These are phyloP conservation scores for Sporothrix brunneoviolacea DNA, from an alignment of 2,329 filamentous ascomycete genomes.

Conservation along the genomic window DNA sequence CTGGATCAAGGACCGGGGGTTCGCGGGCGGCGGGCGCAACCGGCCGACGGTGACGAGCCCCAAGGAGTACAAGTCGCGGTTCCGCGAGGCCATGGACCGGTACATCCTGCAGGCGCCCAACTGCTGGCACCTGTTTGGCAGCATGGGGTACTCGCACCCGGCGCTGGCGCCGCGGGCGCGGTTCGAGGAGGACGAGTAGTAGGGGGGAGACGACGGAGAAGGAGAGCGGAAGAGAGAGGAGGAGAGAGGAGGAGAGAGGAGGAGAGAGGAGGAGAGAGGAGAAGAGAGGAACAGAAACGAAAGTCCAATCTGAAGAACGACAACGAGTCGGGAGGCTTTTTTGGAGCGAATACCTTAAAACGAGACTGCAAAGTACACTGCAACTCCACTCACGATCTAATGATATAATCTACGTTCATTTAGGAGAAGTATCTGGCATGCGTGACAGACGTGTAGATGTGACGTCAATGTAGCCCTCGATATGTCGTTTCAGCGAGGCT, in stretches of 20 bases:
- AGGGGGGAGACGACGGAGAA: neutral
- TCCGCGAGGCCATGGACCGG: constrained; percentile 77
- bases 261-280: neutral
- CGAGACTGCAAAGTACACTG: too few species aligned
- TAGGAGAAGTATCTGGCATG: too few species aligned
- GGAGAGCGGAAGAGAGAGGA: neutral
- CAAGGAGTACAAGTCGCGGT: constrained; percentile 94
- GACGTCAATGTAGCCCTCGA: too few species aligned
- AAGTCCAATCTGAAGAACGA: neutral
- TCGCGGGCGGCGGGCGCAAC: constrained; percentile 68
- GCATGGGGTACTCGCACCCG: constrained; percentile 20
- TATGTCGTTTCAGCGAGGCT: too few species aligned
- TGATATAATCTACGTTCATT: neutral
- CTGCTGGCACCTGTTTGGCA: constrained; percentile 65
- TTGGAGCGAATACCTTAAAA: too few species aligned
- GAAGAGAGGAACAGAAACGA: neutral
- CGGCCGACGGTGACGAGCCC: constrained; percentile 93
- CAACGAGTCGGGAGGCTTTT: neutral
- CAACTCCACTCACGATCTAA: too few species aligned
- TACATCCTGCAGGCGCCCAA: constrained; percentile 71
- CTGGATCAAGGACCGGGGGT: constrained; percentile 97
- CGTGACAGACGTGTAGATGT: too few species aligned
- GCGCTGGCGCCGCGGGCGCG: constrained; percentile 15
- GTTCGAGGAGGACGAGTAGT: constrained; percentile 14
- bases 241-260: neutral